Percentiles rank a stretch among this genome's conserved stretches.
phyloP scores from a whole-genome alignment of 352 stramenopile genomes.

The Peronospora belbahrii region DNA sequence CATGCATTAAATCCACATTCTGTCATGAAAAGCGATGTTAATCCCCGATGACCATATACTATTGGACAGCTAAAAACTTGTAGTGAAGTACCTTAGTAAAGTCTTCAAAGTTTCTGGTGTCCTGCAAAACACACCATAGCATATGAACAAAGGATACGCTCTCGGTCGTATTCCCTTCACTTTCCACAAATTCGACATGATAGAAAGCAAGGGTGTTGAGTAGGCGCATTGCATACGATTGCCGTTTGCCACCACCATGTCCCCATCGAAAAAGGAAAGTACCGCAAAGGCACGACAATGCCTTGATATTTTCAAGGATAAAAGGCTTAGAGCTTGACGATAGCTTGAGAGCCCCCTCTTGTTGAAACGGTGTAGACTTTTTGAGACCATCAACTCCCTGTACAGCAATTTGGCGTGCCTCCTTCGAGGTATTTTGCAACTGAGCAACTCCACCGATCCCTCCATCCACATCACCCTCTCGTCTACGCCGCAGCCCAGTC shows the following conservation, averaged over 20 bases:
- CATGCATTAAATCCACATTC: conserved; percentile 40
- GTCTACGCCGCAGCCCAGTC: conserved; percentile 27
- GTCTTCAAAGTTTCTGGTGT: conserved; percentile 43
- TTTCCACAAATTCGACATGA: conserved; percentile 20
- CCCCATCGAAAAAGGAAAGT: conserved; percentile 61
- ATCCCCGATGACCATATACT: background rate
- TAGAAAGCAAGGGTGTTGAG: conserved; percentile 61
- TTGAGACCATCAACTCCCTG: conserved; percentile 8
- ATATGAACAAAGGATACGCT: conserved; percentile 38
- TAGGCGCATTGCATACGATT: conserved; percentile 37
- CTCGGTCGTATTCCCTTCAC: background rate
- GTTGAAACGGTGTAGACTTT: conserved; percentile 1
- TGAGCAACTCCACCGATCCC: conserved; percentile 2
- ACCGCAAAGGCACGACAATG: conserved; percentile 33
- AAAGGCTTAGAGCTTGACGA: conserved; percentile 31
- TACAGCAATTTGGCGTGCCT: conserved; percentile 31
- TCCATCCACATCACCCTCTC: conserved; percentile 7
- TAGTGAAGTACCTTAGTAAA: conserved; percentile 33
- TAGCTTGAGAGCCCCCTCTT: conserved; percentile 10
- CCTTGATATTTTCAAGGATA: conserved; percentile 34
- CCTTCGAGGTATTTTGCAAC: conserved; percentile 32
- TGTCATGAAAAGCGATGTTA: conserved; percentile 15
- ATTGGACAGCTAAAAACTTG: background rate
- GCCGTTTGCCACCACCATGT: conserved; percentile 28
- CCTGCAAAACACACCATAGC: conserved; percentile 58